phyloP scores from a whole-genome alignment of 2,329 filamentous ascomycete genomes.

The Emergomyces africanus region DNA sequence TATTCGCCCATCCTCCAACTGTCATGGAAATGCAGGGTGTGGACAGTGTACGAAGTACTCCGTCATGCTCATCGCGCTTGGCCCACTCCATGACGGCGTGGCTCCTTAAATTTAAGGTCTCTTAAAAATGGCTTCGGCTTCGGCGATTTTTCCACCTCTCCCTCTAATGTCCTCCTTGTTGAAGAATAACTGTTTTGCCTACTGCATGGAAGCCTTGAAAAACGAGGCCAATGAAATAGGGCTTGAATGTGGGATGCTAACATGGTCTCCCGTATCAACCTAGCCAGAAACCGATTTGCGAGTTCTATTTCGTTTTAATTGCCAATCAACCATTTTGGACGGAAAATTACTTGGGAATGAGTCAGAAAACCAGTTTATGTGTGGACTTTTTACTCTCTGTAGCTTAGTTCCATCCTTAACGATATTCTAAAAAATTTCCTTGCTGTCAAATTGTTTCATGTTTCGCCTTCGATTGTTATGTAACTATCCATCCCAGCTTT shows the following conservation, averaged over 20 bases:
- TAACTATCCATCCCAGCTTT: too few relatives aligned
- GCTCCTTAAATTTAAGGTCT: neutral
- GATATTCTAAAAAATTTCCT: neutral
- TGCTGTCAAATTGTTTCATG: neutral
- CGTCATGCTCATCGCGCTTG: too few relatives aligned
- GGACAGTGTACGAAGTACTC: too few relatives aligned
- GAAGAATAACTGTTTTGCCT: too few relatives aligned
- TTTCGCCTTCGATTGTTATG: too few relatives aligned
- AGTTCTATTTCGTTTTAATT: too few relatives aligned
- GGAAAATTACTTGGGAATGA: neutral
- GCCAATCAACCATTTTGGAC: too few relatives aligned
- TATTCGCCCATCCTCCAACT: neutral
- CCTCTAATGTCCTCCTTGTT: too few relatives aligned
- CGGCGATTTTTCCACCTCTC: neutral
- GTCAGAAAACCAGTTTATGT: neutral
- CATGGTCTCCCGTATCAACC: neutral
- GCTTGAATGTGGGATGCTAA: neutral
- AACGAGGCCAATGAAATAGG: too few relatives aligned
- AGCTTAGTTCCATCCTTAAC: neutral
- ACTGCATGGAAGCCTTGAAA: too few relatives aligned
- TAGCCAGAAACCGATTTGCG: neutral
- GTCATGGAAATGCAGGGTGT: too few relatives aligned
- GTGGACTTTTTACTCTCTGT: neutral
- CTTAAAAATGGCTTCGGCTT: neutral
- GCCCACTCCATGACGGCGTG: too few relatives aligned